Evolutionary conservation across 2,329 filamentous ascomycete genomes (phyloP).

Genomic region (Fusarium dlaminii): DNA sequence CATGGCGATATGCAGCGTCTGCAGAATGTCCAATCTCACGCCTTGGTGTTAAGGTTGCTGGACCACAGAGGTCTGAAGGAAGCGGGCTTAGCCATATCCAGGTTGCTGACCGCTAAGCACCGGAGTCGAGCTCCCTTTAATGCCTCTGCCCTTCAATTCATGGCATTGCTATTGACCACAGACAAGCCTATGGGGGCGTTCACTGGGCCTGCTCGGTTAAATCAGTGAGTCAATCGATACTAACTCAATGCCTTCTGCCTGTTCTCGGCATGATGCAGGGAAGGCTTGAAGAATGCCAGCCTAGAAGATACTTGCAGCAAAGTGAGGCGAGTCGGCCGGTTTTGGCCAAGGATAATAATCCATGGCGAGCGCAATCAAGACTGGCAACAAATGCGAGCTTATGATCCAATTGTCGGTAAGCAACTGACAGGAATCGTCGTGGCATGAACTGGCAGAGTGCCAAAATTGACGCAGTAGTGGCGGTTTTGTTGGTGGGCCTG

Average conservation of each 20-base stretch:
- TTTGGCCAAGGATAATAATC: not conserved
- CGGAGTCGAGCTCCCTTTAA: not conserved
- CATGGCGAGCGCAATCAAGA: not conserved
- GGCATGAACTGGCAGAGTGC: not conserved
- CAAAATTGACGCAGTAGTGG: slow-evolving; percentile 11
- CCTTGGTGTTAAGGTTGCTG: slow-evolving; percentile 11
- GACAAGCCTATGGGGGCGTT: not conserved
- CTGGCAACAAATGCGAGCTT: not conserved
- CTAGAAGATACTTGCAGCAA: not conserved
- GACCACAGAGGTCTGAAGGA: not conserved
- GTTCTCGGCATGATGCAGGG: not conserved
- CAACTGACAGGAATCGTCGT: not conserved
- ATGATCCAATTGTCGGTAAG: slow-evolving; percentile 15
- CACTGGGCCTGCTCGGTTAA: not conserved
- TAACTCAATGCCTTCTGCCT: not conserved
- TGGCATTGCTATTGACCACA: not conserved
- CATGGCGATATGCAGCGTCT: slow-evolving; percentile 19
- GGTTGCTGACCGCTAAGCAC: slow-evolving; percentile 24
- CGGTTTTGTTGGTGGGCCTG: slow-evolving; percentile 2
- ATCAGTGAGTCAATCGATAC: not conserved
- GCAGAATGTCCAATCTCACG: slow-evolving; percentile 14
- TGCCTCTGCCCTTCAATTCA: not conserved
- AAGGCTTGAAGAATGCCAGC: not conserved
- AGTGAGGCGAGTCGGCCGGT: not conserved
- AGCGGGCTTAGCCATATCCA: slow-evolving; percentile 22